A percentile compares a stretch with the other conserved stretches of the same genome.
phyloP scores from a whole-genome alignment of 352 stramenopile species.

The Salisapilia sapeloensis region DNA sequence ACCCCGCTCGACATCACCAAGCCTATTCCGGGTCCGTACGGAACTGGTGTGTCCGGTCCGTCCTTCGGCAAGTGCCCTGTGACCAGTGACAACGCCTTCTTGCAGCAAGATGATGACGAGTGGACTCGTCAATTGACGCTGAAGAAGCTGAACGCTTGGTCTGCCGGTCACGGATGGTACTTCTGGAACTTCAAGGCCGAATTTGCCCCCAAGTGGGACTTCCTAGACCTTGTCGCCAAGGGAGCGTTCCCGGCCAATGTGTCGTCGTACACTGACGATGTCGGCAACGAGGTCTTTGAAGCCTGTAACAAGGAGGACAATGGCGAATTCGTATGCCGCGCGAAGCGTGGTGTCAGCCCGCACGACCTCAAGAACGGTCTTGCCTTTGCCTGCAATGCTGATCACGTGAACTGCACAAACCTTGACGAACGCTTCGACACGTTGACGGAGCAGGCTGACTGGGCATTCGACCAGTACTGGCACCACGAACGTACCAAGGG shows the following conservation, averaged over 20 bases:
- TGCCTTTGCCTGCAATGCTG: constrained; percentile 30
- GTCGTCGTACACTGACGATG: constrained; percentile 27
- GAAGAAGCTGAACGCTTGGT: constrained; percentile 89
- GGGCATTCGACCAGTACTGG: constrained; percentile 62
- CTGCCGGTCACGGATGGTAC: constrained; percentile 86
- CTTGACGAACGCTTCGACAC: constrained; percentile 24
- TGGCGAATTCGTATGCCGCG: constrained; percentile 44
- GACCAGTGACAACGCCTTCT: constrained; percentile 66
- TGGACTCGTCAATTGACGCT: constrained; percentile 69
- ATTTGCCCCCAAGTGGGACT: constrained; percentile 82
- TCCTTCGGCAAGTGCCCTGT: constrained; percentile 80
- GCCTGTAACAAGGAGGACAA: constrained; percentile 54
- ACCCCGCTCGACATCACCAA: constrained; percentile 79
- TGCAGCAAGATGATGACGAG: constrained; percentile 62
- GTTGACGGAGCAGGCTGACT: constrained; percentile 46
- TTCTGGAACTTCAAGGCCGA: constrained; percentile 95
- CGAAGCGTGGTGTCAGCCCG: constrained; percentile 42
- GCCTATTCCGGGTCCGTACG: constrained; percentile 73
- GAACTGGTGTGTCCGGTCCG: constrained; percentile 65
- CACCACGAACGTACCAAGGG: constrained; percentile 36
- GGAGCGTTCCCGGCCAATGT: constrained; percentile 63
- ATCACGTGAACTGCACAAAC: constrained; percentile 28
- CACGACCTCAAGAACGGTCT: constrained; percentile 37
- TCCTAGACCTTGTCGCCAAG: constrained; percentile 47
- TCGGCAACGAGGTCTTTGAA: constrained; percentile 36